A percentile compares a stretch with the other conserved stretches of the same genome.
Conservation (phyloP, 1,139 yeast genomes). For the Geotrichum cucujoidarum region DNA sequence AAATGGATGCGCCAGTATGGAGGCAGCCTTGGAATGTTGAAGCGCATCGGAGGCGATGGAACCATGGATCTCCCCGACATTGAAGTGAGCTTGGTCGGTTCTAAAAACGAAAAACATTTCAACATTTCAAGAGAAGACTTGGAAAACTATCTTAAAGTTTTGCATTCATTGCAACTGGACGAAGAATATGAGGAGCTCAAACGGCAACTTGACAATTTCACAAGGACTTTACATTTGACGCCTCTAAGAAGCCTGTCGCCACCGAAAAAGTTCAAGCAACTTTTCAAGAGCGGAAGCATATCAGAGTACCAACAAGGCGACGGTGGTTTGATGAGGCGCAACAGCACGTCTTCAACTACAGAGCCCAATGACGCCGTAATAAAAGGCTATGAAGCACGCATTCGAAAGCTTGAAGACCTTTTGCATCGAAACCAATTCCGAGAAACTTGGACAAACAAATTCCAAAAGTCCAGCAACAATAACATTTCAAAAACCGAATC, state of each 20-base stretch:
- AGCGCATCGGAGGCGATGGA: constrained; percentile 16
- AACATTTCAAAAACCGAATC: constrained; percentile 7
- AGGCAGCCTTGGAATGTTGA: constrained; percentile 18
- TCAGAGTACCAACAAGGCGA: constrained; percentile 15
- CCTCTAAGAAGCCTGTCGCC: background rate
- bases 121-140: constrained; percentile 13
- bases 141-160: constrained; percentile 11
- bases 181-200: constrained; percentile 17
- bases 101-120: constrained; percentile 7
- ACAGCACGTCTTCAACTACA: background rate
- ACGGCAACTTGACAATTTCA: constrained; percentile 4
- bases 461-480: constrained; percentile 7
- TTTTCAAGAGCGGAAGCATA: constrained; percentile 19
- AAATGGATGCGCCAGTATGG: constrained; percentile 66
- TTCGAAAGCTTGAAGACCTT: constrained; percentile 38
- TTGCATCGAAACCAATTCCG: constrained; percentile 36
- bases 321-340: background rate
- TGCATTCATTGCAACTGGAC: constrained; percentile 3
- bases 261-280: constrained; percentile 7
- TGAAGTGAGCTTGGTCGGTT: constrained; percentile 16
- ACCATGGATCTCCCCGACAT: constrained; percentile 12
- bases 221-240: background rate
- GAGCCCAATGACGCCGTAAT: constrained; percentile 21
- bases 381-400: constrained; percentile 36
- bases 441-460: constrained; percentile 17